These are phyloP conservation scores for Acacia acuminata DNA, from an alignment of 306 rosid genomes.

Conservation along the genomic window DNA sequence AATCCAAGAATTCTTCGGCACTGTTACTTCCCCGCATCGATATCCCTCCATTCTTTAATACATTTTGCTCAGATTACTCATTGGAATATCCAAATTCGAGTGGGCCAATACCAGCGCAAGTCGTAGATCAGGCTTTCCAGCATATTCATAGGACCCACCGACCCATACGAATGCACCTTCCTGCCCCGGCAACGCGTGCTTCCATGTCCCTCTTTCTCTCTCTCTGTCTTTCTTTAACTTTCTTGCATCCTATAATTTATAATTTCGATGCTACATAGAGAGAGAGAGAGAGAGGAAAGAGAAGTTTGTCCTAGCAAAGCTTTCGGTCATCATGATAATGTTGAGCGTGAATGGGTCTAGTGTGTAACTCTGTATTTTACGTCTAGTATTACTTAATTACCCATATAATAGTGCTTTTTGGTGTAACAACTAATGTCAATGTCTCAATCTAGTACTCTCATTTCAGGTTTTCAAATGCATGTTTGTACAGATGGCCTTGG, in stretches of 20 bases:
- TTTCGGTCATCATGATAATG: conserved; percentile 29
- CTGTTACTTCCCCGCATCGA: not conserved
- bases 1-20: not conserved
- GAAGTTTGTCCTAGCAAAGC: conserved; percentile 18
- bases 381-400: not conserved
- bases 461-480: not conserved
- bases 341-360: conserved; percentile 11
- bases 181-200: conserved; percentile 95
- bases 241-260: not conserved
- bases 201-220: conserved; percentile 41
- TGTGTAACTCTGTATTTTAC: conserved; percentile 10
- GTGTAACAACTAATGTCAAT: not conserved
- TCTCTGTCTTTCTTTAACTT: not conserved
- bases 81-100: conserved; percentile 32
- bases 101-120: conserved; percentile 50
- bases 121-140: conserved; percentile 53
- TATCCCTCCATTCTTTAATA: not conserved
- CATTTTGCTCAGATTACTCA: not conserved
- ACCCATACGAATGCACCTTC: conserved; percentile 79
- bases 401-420: not conserved
- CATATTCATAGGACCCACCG: conserved; percentile 82
- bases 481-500: not conserved
- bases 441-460: not conserved
- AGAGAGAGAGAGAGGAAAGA: not conserved
- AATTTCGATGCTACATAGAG: conserved; percentile 3